phyloP scores from a whole-genome alignment of 441 rosid genomes.

The Populus hybrid region DNA sequence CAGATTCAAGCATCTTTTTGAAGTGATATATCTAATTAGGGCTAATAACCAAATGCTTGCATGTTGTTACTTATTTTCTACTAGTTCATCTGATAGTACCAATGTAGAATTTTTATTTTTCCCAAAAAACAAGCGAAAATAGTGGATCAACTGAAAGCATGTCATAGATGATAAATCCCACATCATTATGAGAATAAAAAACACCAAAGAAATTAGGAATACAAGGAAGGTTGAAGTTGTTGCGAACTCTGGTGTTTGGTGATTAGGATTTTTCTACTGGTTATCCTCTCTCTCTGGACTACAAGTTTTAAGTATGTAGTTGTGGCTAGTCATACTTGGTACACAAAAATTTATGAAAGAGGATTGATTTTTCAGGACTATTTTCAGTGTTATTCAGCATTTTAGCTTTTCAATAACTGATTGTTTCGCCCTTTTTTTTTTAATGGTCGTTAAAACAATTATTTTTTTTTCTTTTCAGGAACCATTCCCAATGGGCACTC shows the following conservation, averaged over 20 bases:
- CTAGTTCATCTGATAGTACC: slow-evolving; percentile 1
- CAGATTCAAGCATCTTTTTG: not conserved
- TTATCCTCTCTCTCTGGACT: not conserved
- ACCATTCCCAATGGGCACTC: slow-evolving; percentile 65
- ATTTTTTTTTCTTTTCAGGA: slow-evolving; percentile 30
- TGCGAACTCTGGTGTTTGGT: not conserved
- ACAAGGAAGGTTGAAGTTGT: not conserved
- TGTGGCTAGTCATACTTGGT: not conserved
- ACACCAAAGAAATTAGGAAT: not conserved
- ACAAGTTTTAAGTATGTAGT: not conserved
- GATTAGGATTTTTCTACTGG: not conserved
- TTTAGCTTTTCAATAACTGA: not conserved
- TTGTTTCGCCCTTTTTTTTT: not conserved
- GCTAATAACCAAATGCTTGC: not conserved
- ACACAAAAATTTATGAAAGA: not conserved
- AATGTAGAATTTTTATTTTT: not conserved
- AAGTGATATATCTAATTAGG: not conserved
- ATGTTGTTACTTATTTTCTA: not conserved
- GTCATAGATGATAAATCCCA: not conserved
- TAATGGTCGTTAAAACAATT: not conserved
- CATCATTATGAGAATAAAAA: not conserved
- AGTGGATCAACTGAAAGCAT: not conserved
- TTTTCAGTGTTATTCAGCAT: not conserved
- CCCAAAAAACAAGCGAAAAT: not conserved
- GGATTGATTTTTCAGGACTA: not conserved